Conservation (phyloP, 257 asterid species). For the Sherardia arvensis region DNA sequence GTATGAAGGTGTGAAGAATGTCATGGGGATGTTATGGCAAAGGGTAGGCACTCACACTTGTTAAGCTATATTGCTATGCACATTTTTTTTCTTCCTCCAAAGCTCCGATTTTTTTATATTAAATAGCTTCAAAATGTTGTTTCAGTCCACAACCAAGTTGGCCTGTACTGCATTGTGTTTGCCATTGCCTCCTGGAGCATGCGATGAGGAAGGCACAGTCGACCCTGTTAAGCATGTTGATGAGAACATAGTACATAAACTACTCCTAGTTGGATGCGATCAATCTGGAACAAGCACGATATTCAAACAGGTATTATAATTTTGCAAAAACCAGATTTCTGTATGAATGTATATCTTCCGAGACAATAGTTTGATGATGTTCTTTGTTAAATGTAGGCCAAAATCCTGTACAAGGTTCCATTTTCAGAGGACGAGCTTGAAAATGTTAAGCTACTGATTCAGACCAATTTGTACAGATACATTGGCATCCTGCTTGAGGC, state of each 20-base stretch:
- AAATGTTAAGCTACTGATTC: conserved; percentile 56
- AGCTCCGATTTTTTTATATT: conserved; percentile 1
- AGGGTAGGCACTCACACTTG: conserved; percentile 46
- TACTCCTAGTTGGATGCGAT: conserved; percentile 72
- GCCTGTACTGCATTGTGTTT: conserved; percentile 54
- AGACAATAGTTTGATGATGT: background rate
- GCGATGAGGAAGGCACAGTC: conserved; percentile 24
- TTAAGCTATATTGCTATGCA: conserved; percentile 1
- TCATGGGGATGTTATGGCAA: conserved; percentile 75
- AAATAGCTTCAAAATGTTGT: background rate
- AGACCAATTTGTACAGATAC: conserved; percentile 62
- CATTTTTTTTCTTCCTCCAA: background rate
- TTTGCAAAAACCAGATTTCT: background rate
- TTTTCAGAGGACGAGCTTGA: conserved; percentile 76
- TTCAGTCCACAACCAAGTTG: conserved; percentile 54
- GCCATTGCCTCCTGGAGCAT: conserved; percentile 57
- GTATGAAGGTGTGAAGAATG: conserved; percentile 67
- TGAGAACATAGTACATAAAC: conserved; percentile 27
- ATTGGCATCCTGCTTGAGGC: conserved; percentile 70
- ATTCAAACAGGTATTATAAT: conserved; percentile 67
- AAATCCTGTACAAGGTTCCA: conserved; percentile 53
- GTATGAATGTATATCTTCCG: background rate
- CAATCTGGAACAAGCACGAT: conserved; percentile 86
- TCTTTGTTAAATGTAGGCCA: conserved; percentile 45
- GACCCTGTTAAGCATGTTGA: conserved; percentile 20